Evolutionary conservation across 495 filamentous ascomycete species (phyloP), one percentile per base, ranked within the genome.

Genomic region (Talaromyces liani): DNA sequence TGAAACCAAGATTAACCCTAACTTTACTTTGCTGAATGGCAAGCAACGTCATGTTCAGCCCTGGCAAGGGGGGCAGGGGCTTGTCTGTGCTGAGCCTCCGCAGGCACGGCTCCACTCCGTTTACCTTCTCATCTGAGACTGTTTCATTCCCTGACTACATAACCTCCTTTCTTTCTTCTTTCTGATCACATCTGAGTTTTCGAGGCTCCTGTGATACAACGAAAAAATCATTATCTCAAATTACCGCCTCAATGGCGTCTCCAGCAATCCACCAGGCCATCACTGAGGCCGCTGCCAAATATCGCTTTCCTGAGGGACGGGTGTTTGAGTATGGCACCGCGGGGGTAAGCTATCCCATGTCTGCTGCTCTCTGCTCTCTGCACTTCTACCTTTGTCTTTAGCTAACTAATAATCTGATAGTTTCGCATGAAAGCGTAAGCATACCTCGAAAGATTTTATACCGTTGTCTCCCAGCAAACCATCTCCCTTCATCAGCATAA

Each of bases 241-340:
- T 61, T 66, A 60, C 62, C 68, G 71, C 72, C 71, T 73, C 68
- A 70, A 79, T 80, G 78, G 78, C 76, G 68, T 79, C 78, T 68
- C 73, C 72, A 33, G 73, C 73, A 68, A 63, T 79, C 62, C 75
- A 76, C 66, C 70, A 78, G 69, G 78, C 78, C 36, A 79, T 80
- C 70, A 59, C 73, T 56, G 71, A 77, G 61, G 78, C 78, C 27
- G 77, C 76, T 47, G 66, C 70, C 66, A 74, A 78, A 61, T 80
- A 81, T 65, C 82, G 88, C 27, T 92, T 91, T 75, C 85, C 89
- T 3, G 81, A 82, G 60, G 88, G 84, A 55, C 84, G 79, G 64
- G 76, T 85, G 33, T 98, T 95, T 77, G 83, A 87, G 66, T 99
- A 99, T 85, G 94, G 94, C 67, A 99, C 94, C 57, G 95, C 94